Conservation (phyloP, 2,329 filamentous ascomycete species). For the Passalora sequoiae region DNA sequence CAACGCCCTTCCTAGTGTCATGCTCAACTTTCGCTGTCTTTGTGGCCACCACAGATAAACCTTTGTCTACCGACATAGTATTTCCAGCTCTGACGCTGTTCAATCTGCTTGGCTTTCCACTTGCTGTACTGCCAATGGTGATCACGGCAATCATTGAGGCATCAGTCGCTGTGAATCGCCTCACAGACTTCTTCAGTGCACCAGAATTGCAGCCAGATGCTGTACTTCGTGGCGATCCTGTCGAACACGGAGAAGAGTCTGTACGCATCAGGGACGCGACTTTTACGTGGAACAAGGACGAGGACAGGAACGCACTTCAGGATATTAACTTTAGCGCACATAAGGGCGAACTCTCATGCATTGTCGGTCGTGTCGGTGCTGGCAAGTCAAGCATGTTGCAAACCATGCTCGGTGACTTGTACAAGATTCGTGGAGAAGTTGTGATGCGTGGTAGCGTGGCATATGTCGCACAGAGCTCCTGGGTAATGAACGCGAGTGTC, state of each 20-base stretch:
- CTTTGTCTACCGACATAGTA: slow-evolving; percentile 88
- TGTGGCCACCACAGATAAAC: slow-evolving; percentile 73
- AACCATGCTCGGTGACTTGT: slow-evolving; percentile 82
- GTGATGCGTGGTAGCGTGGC: slow-evolving; percentile 75
- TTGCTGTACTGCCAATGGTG: slow-evolving; percentile 93
- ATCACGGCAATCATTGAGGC: slow-evolving; percentile 96
- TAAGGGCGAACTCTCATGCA: slow-evolving; percentile 88
- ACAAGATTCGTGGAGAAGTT: slow-evolving; percentile 80
- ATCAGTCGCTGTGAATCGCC: slow-evolving; percentile 79
- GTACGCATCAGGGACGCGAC: slow-evolving; percentile 76
- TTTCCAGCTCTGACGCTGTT: slow-evolving; percentile 91
- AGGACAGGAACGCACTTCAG: slow-evolving; percentile 61
- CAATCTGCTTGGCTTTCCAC: slow-evolving; percentile 91
- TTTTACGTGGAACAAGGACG: slow-evolving; percentile 91
- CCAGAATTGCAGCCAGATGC: slow-evolving; percentile 89
- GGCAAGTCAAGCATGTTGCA: slow-evolving; percentile 93
- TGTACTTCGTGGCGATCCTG: slow-evolving; percentile 62
- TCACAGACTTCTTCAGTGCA: slow-evolving; percentile 77
- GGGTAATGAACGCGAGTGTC: slow-evolving; percentile 97
- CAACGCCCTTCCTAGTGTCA: slow-evolving; percentile 93
- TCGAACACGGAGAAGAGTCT: slow-evolving; percentile 76
- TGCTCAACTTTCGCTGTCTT: slow-evolving; percentile 95
- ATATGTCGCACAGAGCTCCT: slow-evolving; percentile 87
- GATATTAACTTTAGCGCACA: slow-evolving; percentile 83
- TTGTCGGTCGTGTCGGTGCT: slow-evolving; percentile 89